A percentile compares a stretch with the other conserved stretches of the same genome.
These are phyloP conservation scores for Leptographium lundbergii DNA, from an alignment of 2,329 filamentous ascomycete species.

Conservation along the genomic window DNA sequence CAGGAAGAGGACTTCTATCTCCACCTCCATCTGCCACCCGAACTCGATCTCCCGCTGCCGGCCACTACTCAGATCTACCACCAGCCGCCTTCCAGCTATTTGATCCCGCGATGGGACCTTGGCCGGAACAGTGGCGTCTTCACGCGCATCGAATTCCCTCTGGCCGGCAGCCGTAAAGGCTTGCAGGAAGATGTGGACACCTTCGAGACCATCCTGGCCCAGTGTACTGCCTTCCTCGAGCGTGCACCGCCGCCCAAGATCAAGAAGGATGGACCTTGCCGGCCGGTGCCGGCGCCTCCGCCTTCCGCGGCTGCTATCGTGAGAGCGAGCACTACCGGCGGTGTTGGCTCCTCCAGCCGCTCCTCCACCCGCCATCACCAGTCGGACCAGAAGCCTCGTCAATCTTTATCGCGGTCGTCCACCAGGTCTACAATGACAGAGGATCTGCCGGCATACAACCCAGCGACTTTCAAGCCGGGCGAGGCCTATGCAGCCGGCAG, in stretches of 20 bases:
- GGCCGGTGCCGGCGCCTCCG: conserved; percentile 3
- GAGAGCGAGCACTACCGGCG: conserved; percentile 7
- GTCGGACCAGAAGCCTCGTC: not conserved
- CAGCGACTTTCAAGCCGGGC: conserved; percentile 65
- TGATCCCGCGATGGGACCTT: conserved; percentile 91
- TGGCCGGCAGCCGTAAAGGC: conserved; percentile 55
- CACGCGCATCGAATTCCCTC: conserved; percentile 82
- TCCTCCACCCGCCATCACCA: not conserved
- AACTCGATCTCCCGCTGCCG: conserved; percentile 84
- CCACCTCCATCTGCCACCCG: conserved; percentile 85
- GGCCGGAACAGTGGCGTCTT: conserved; percentile 82
- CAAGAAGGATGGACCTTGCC: not conserved
- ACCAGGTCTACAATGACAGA: conserved; percentile 29
- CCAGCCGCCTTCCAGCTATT: conserved; percentile 81
- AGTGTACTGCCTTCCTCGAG: conserved; percentile 92
- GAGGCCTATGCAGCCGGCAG: conserved; percentile 61
- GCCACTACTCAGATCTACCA: conserved; percentile 97
- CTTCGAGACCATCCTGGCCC: conserved; percentile 88
- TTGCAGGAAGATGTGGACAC: conserved; percentile 88
- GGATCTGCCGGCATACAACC: conserved; percentile 59
- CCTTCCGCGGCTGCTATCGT: conserved; percentile 10
- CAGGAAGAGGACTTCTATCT: conserved; percentile 91
- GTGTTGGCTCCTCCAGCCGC: not conserved
- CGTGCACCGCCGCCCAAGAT: conserved; percentile 52
- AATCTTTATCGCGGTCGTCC: conserved; percentile 14